Conservation (phyloP, 2,329 filamentous ascomycete species). For the Fusarium graminum region DNA sequence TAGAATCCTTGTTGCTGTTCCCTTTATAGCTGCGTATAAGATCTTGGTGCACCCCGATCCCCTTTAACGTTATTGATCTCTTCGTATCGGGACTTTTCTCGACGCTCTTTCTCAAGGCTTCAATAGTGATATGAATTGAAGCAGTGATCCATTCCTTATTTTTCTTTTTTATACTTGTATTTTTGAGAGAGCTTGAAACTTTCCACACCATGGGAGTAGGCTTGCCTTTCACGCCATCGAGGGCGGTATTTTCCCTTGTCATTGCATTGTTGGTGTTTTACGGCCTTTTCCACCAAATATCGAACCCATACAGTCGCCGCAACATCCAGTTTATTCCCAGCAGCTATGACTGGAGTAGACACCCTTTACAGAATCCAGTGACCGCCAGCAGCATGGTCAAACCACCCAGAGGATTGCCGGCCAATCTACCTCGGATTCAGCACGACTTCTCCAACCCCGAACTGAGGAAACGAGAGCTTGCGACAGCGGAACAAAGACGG, state of each 20-base stretch:
- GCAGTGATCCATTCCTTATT: slow-evolving; percentile 11
- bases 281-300: slow-evolving; percentile 32
- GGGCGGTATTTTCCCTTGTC: slow-evolving; percentile 36
- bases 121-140: slow-evolving; percentile 34
- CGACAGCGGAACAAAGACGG: slow-evolving; percentile 33
- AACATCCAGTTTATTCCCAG: slow-evolving; percentile 41
- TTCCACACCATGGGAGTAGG: slow-evolving; percentile 39
- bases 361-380: slow-evolving; percentile 29
- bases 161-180: slow-evolving; percentile 4
- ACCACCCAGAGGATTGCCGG: slow-evolving; percentile 28
- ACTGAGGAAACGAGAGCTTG: slow-evolving; percentile 26
- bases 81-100: slow-evolving; percentile 10
- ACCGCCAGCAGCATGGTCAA: slow-evolving; percentile 20
- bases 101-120: slow-evolving; percentile 1
- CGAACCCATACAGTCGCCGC: slow-evolving; percentile 9
- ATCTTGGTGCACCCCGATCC: slow-evolving; percentile 15
- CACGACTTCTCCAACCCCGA: slow-evolving; percentile 37
- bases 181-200: not conserved
- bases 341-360: slow-evolving; percentile 43
- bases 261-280: slow-evolving; percentile 34
- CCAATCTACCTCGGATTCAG: slow-evolving; percentile 40
- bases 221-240: slow-evolving; percentile 39
- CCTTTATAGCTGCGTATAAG: slow-evolving; percentile 30
- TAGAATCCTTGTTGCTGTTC: slow-evolving; percentile 22
- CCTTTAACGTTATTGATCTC: not conserved